A percentile compares a stretch with the other conserved stretches of the same genome.
These are phyloP conservation scores for barrel medic (Medicago truncatula) DNA, from an alignment of 306 rosid species.

Conservation along the genomic window MtrunA17r5.0-ANR NC_053043.1:38507001-38507500, in stretches of 20 bases:
- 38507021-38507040: slow-evolving; percentile 1
- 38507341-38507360: slow-evolving; percentile 13
- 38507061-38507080: neutral
- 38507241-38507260: slow-evolving; percentile 19
- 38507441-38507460: slow-evolving; percentile 10
- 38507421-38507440: slow-evolving; percentile 27
- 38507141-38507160: slow-evolving; percentile 21
- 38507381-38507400: slow-evolving; percentile 3
- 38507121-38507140: slow-evolving; percentile 22
- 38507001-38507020: slow-evolving; percentile 10
- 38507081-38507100: slow-evolving; percentile 15
- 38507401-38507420: slow-evolving; percentile 18
- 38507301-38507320: slow-evolving; percentile 6
- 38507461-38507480: neutral
- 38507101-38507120: slow-evolving; percentile 19
- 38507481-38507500: neutral
- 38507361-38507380: neutral
- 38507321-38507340: slow-evolving; percentile 23
- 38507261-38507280: slow-evolving; percentile 10
- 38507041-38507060: slow-evolving; percentile 10
- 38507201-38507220: slow-evolving; percentile 12
- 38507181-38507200: neutral
- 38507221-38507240: slow-evolving; percentile 10
- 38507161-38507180: slow-evolving; percentile 2
- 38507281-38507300: neutral